phyloP scores from a whole-genome alignment of 192 early-diverging fungal genomes.

The Powellomyces hirtus region DNA sequence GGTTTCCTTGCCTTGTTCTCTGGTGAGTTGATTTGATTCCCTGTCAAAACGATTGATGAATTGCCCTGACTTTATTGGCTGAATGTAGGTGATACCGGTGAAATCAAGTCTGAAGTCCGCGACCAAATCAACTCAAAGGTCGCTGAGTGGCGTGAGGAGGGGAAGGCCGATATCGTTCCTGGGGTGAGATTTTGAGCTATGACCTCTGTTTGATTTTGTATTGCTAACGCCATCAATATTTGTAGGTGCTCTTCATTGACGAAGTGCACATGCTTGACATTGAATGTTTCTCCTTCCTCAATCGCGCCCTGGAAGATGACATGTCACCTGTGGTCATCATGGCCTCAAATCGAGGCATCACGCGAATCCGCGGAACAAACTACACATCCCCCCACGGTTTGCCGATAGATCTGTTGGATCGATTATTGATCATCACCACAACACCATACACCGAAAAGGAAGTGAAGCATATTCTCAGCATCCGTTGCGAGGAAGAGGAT shows the following conservation, averaged over 20 bases:
- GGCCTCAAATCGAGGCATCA: conserved; percentile 98
- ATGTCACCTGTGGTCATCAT: conserved; percentile 98
- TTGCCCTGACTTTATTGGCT: conserved; percentile 13
- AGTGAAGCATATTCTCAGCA: conserved; percentile 84
- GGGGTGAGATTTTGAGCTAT: conserved; percentile 77
- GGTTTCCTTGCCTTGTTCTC: conserved; percentile 97
- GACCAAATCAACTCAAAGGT: conserved; percentile 98
- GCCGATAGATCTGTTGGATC: conserved; percentile 95
- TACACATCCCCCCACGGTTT: conserved; percentile 96
- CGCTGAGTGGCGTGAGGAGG: conserved; percentile 97
- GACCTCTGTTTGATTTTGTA: background rate
- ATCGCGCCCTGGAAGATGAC: conserved; percentile 93
- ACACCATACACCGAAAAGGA: conserved; percentile 81
- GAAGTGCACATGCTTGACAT: conserved; percentile 99
- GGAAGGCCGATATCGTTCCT: conserved; percentile 96
- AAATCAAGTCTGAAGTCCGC: conserved; percentile 95
- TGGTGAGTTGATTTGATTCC: conserved; percentile 51
- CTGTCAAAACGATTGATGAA: background rate
- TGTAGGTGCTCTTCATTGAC: conserved; percentile 90
- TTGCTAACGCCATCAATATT: background rate
- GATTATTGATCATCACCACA: conserved; percentile 91
- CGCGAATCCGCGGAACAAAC: conserved; percentile 93
- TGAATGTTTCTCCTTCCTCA: conserved; percentile 98
- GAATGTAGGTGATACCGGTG: conserved; percentile 94
- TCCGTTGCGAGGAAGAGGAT: conserved; percentile 76